Conservation (phyloP, 2,329 filamentous ascomycete genomes). For the Fonsecaea nubica region DNA sequence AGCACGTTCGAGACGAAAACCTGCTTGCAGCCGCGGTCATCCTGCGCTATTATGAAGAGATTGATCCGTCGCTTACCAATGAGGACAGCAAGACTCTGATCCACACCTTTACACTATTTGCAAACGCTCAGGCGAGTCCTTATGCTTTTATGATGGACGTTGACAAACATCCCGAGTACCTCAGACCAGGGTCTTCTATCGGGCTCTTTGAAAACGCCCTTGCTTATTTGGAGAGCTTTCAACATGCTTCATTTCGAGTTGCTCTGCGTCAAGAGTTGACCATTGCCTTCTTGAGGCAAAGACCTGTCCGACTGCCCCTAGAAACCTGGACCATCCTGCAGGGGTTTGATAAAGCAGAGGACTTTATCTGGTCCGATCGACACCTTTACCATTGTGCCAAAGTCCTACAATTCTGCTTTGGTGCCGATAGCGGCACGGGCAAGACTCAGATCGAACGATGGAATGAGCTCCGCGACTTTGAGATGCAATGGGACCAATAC, state of each 20-base stretch:
- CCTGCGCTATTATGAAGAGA: slow-evolving; percentile 63
- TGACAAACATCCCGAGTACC: slow-evolving; percentile 25
- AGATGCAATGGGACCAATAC: slow-evolving; percentile 38
- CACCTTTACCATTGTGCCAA: slow-evolving; percentile 69
- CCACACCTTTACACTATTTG: slow-evolving; percentile 38
- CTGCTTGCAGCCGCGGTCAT: slow-evolving; percentile 64
- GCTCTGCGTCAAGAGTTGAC: slow-evolving; percentile 38
- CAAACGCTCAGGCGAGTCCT: slow-evolving; percentile 37
- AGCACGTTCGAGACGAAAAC: slow-evolving; percentile 57
- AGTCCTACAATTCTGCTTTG: slow-evolving; percentile 68
- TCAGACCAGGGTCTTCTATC: slow-evolving; percentile 26
- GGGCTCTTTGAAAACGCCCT: slow-evolving; percentile 27
- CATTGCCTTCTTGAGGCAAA: slow-evolving; percentile 37
- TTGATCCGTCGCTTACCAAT: slow-evolving; percentile 55
- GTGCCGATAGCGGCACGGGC: slow-evolving; percentile 34
- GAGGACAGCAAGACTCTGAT: slow-evolving; percentile 43
- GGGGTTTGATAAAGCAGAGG: slow-evolving; percentile 38
- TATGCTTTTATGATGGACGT: slow-evolving; percentile 29
- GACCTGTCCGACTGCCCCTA: slow-evolving; percentile 34
- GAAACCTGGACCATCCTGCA: slow-evolving; percentile 38
- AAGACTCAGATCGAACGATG: slow-evolving; percentile 30
- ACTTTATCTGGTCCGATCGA: slow-evolving; percentile 55
- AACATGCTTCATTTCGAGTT: slow-evolving; percentile 38
- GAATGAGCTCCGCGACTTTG: slow-evolving; percentile 38
- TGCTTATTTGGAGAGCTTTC: slow-evolving; percentile 37